Base-by-base conservation (phyloP, 805 yeast genomes). In the Schwanniomyces pseudopolymorphus region DNA sequence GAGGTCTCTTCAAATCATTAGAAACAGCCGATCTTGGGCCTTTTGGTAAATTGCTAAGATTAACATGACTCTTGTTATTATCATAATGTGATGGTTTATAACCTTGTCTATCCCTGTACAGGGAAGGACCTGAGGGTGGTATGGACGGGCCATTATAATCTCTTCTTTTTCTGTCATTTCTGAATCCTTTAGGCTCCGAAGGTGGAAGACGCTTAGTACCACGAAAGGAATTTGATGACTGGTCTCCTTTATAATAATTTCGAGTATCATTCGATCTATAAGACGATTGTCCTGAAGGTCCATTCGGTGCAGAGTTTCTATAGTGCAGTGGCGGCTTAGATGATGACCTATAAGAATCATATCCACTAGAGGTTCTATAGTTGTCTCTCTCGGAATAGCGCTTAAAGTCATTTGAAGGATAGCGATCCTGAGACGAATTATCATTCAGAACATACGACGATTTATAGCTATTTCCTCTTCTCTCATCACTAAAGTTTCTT, bases 221-320 rank as follows among this genome's bases (percentile, higher is more conserved):
- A 11, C 14, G 24, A n/a, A 33, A 25, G 25, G 28, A 28, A 31
- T 42, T 40, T 31, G 43, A 14, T 14, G 40, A 10, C 39, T 40
- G 27, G 39, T 53, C 42, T 13, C 45, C 19, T 10, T 26, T 44
- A 16, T 38, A 13, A 37, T 40, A 42, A 11, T 36, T 42, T 11
- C 49, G 38, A 13, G 40, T 35, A 8, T 42, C 45, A 28, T 42
- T 47, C 22, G 51, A 39, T 31, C 49, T 49, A 40, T 49, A 52
- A 24, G 56, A 52, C 8, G 61, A 50, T 26, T 63, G 62, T 31
- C 60, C 59, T 14, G 57, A 48, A 7, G 63, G 60, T 2, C 35
- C 35, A 31, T 17, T 31, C 2, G 35, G 35, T 14, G 20, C 19
- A 6, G 35, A 31, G 10, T 17, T 7, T 39, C 51, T 36, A 19